Conservation (phyloP, 2,329 filamentous ascomycete species). For the Aspergillus luchuensis region DNA sequence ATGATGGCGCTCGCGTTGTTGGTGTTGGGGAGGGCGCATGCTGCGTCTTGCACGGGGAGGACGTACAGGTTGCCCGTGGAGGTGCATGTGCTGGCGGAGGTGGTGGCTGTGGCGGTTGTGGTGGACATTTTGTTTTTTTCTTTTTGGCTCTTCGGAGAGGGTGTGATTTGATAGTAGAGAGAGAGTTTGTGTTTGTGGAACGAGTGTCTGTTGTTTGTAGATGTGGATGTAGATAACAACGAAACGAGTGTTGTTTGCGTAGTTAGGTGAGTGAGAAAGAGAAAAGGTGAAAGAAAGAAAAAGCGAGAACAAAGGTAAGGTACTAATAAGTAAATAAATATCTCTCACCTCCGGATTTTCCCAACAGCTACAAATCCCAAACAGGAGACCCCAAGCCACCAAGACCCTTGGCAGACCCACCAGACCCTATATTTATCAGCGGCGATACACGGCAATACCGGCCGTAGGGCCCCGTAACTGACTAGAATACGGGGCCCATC, state of each 20-base stretch:
- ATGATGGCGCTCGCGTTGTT: constrained; percentile 49
- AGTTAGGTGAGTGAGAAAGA: not conserved
- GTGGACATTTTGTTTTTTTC: constrained; percentile 23
- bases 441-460: too few species aligned
- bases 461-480: too few species aligned
- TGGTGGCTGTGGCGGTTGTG: constrained; percentile 24
- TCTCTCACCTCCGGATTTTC: too few species aligned
- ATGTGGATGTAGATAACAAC: not conserved
- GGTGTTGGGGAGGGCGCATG: constrained; percentile 48
- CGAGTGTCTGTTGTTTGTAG: not conserved
- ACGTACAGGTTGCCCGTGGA: constrained; percentile 41
- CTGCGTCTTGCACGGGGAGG: constrained; percentile 48
- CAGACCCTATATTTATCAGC: too few species aligned
- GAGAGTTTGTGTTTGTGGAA: not conserved
- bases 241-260: not conserved
- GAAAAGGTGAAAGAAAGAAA: not conserved
- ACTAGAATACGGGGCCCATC: too few species aligned
- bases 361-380: too few species aligned
- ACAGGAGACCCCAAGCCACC: too few species aligned
- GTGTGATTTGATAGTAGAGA: too few species aligned
- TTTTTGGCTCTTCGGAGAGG: not conserved
- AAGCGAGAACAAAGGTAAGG: not conserved
- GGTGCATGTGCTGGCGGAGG: constrained; percentile 19
- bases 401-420: too few species aligned
- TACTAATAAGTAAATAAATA: not conserved